Evolutionary conservation across 2,329 filamentous ascomycete genomes (phyloP).

Genomic region (Phoma herbarum): DNA sequence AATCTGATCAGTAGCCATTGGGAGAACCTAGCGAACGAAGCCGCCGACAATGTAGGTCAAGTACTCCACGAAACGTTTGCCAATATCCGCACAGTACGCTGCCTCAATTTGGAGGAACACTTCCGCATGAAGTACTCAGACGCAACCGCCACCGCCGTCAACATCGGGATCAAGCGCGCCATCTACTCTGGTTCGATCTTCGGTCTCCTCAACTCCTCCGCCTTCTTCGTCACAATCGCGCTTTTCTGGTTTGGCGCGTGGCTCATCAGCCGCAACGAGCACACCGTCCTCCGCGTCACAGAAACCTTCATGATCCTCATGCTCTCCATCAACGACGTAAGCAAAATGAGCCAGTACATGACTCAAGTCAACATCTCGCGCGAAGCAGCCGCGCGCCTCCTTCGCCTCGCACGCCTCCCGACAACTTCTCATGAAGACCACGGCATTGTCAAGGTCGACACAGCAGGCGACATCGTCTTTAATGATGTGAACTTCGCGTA

Average conservation of each 20-base stretch:
- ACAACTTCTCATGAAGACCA: slow-evolving; percentile 65
- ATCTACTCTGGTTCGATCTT: slow-evolving; percentile 74
- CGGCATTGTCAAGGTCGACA: slow-evolving; percentile 57
- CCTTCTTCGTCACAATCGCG: slow-evolving; percentile 76
- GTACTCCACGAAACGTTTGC: slow-evolving; percentile 78
- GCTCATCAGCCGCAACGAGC: slow-evolving; percentile 63
- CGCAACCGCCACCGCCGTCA: slow-evolving; percentile 63
- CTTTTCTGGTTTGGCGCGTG: slow-evolving; percentile 84
- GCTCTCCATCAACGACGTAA: slow-evolving; percentile 80
- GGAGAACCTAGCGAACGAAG: slow-evolving; percentile 74
- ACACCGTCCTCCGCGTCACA: slow-evolving; percentile 68
- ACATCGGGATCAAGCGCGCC: slow-evolving; percentile 71
- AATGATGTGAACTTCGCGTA: slow-evolving; percentile 75
- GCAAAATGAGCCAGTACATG: slow-evolving; percentile 74
- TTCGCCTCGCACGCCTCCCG: slow-evolving; percentile 73
- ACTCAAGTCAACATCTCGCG: slow-evolving; percentile 81
- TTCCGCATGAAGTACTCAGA: slow-evolving; percentile 71
- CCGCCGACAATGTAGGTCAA: slow-evolving; percentile 66
- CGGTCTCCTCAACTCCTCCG: slow-evolving; percentile 78
- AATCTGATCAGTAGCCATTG: slow-evolving; percentile 72
- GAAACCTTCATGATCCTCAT: slow-evolving; percentile 83
- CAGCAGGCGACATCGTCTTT: slow-evolving; percentile 66
- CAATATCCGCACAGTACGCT: slow-evolving; percentile 80
- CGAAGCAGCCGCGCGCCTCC: slow-evolving; percentile 74
- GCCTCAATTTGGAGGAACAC: slow-evolving; percentile 75